Percentiles rank a stretch among this genome's conserved stretches.
Conservation (phyloP, 2,329 filamentous ascomycete genomes). For the Phoma sp. region DNA sequence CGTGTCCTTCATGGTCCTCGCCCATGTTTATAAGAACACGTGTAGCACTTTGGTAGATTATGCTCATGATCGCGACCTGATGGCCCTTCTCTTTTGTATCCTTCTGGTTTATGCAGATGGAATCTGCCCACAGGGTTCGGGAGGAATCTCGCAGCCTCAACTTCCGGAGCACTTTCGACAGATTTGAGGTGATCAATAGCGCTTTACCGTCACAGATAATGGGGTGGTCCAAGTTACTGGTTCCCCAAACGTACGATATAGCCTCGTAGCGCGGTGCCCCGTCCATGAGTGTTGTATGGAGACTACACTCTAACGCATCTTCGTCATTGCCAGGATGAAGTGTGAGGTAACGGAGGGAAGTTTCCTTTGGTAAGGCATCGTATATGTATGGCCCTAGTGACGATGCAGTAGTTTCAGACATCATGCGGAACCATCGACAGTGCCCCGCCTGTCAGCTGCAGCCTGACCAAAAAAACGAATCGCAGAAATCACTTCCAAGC, state of each 20-base stretch:
- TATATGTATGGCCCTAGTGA: not conserved
- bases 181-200: not conserved
- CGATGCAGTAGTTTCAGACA: not conserved
- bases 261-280: not conserved
- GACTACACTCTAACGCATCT: not conserved
- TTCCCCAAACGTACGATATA: not conserved
- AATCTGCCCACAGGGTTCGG: not conserved
- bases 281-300: not conserved
- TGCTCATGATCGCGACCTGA: not conserved
- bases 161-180: not conserved
- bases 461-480: not conserved
- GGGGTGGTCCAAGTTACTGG: not conserved
- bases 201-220: not conserved
- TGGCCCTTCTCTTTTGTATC: not conserved
- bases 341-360: not conserved
- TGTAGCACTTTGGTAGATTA: not conserved
- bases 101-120: not conserved
- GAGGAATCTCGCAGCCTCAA: not conserved
- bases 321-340: not conserved
- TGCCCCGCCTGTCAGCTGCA: not conserved
- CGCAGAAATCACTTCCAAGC: not conserved
- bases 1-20: not conserved
- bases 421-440: not conserved
- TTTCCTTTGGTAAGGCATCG: not conserved
- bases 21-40: not conserved